Evolutionary conservation across 2,329 filamentous ascomycete species (phyloP), one percentile per base, ranked within the genome.

Genomic region (Celoporthe dispersa): DNA sequence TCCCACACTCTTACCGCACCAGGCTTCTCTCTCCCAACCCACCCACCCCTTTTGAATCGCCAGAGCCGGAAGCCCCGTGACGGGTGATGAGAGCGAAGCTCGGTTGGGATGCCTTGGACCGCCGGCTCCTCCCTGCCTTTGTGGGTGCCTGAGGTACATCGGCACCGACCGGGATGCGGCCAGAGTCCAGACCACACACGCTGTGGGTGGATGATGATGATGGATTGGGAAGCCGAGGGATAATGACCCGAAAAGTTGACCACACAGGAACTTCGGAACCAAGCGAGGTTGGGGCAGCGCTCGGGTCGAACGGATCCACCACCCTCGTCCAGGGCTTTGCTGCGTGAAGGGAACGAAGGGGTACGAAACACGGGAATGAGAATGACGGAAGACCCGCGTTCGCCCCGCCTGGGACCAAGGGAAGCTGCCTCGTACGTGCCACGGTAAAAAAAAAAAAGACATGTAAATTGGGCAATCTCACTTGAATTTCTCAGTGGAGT

Each of bases 121-220:
- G 1, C 41, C 59, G 51, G 68, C 8, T 55, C 41, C 53, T 44
- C 61, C 66, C n/a, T 25, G 35, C 28, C 33, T 37, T 16, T 41
- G 48, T 69, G 64, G 25, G 35, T 69, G 64, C 51, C 67, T 65
- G 59, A 63, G 31, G n/a, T n/a, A 35, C 62, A 41, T 6, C 55
- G 39, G 61, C 33, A 60, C 41, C 61, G 67, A n/a, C 70, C n/a
- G 41, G 59, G 44, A 61, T 59, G 12, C 60, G 57, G 55, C 37
- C 64, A 59, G 37, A 44, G 31, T 53, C 51, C 11, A 31, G 70
- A 28, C 63, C 37, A 37, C n/a, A 22, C 37, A 22, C 22, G 28
- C 25, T 62, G 41, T 25, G 51, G 55, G 28, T 35, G 39, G 33
- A 22, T 12, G 16, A 44, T 19, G 41, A 48, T 48, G 44, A 48